Evolutionary conservation across 2,329 filamentous ascomycete genomes (phyloP), one percentile per base, ranked within the genome.

Genomic region (Aspergillus viridinutans): DNA sequence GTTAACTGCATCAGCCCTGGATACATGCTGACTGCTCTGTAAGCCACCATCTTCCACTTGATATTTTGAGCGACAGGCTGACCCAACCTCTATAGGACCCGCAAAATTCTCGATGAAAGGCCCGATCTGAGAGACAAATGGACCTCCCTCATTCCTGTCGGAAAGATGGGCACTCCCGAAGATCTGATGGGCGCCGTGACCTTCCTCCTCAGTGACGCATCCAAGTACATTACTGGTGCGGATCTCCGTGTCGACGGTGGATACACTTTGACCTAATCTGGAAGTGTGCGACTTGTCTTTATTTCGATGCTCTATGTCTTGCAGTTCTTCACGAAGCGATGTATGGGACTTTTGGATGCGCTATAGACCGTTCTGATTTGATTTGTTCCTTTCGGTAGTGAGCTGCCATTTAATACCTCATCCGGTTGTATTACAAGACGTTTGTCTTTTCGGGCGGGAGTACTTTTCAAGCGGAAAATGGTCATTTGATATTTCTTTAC

Each of bases 1-100:
- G 93, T 97, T 64, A 97, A 97, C 79, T 94, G 90, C 76, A 94
- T 97, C 72, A 92, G 88, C 29, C 93, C 93, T 0, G 93, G 94
- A 48, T 97, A 97, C 77, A 97, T 97, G 93, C 80, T 96, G 64
- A 97, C 93, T 17, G 90, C 92, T 57, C 78, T 97, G 89, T 93
- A 81, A 84, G 89, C 78, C 9, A 26, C 26, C n/a, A 2, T 20
- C n/a, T 29, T 9, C 10, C 12, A 14, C 29, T 35, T 12, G 8
- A 6, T 2, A 25, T 7, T 38, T 3, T 12, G 35, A 10, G 10
- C 14, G 7, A 40, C 14, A 21, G 17, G 17, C 20, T 51, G 29
- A 51, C n/a, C 10, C 49, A 25, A 38, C 10, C 20, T 6, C 5
- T 29, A 58, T 68, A 95, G 90, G 53, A 97, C 92, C 45, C 86